These are phyloP conservation scores for Thielaviopsis musarum DNA, from an alignment of 2,329 filamentous ascomycete species.

Conservation along the genomic window DNA sequence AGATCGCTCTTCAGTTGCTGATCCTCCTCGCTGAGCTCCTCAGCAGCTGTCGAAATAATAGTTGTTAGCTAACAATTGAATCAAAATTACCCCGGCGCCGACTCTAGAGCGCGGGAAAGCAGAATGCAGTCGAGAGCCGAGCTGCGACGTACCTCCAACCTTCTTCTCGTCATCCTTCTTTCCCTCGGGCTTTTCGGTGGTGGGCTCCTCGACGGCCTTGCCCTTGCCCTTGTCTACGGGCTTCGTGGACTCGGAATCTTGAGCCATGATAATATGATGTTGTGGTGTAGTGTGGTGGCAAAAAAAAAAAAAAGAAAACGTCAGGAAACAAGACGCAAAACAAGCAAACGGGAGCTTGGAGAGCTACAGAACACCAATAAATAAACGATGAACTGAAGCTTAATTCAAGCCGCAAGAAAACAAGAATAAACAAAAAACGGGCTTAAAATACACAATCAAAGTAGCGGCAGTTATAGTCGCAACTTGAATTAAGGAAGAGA, in stretches of 20 bases:
- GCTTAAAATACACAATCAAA: background rate
- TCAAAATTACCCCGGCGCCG: background rate
- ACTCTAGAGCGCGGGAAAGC: background rate
- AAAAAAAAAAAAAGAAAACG: background rate
- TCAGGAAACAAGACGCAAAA: background rate
- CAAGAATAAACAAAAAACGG: background rate
- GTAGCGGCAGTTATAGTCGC: background rate
- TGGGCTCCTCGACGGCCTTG: slow-evolving; percentile 58
- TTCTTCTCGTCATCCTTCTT: slow-evolving; percentile 54
- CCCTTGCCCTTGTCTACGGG: slow-evolving; percentile 89
- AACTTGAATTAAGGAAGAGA: background rate
- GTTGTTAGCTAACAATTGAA: slow-evolving; percentile 1
- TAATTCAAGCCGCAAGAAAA: background rate
- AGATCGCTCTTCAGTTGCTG: slow-evolving; percentile 96
- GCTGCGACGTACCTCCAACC: slow-evolving; percentile 26
- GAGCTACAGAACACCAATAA: background rate
- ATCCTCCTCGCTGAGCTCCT: slow-evolving; percentile 94
- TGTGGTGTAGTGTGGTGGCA: background rate
- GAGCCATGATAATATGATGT: slow-evolving; percentile 53
- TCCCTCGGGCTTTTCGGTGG: slow-evolving; percentile 37
- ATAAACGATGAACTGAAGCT: background rate
- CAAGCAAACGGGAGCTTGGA: background rate
- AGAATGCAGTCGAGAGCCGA: slow-evolving; percentile 18
- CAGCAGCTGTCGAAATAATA: slow-evolving; percentile 26
- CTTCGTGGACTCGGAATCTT: slow-evolving; percentile 77